Percentiles rank a stretch among this genome's conserved stretches.
Evolutionary conservation across 1,284 basidiomycete species (phyloP).

Genomic region (Gastroboletus turbinatus): DNA sequence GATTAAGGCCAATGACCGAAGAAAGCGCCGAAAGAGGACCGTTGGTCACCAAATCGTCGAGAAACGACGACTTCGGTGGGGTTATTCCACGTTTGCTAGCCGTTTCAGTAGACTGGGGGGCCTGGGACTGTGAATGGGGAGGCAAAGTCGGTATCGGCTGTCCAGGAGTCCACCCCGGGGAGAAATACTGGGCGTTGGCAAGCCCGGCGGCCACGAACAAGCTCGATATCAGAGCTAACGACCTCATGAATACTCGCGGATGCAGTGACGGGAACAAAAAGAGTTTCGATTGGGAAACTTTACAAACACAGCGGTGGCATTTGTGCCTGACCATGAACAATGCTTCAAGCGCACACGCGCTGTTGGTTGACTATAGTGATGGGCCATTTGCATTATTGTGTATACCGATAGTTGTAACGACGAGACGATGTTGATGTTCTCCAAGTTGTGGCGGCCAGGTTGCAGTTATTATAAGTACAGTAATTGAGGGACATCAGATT

Average conservation of each 20-base stretch:
- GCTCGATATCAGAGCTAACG: slow-evolving; percentile 37
- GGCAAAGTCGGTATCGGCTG: slow-evolving; percentile 45
- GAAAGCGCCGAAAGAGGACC: slow-evolving; percentile 54
- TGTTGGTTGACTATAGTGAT: not conserved
- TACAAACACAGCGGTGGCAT: not conserved
- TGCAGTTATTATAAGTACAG: not conserved
- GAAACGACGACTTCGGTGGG: slow-evolving; percentile 22
- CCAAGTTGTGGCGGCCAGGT: not conserved
- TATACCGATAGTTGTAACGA: not conserved
- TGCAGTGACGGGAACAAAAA: not conserved
- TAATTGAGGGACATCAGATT: not conserved
- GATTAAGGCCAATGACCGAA: slow-evolving; percentile 60
- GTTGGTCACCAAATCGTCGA: slow-evolving; percentile 27
- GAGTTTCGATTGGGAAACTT: not conserved
- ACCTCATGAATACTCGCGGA: slow-evolving; percentile 45
- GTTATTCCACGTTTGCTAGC: slow-evolving; percentile 14
- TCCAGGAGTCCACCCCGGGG: slow-evolving; percentile 74
- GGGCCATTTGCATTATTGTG: not conserved
- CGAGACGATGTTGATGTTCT: not conserved
- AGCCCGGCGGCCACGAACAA: slow-evolving; percentile 37
- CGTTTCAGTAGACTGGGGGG: slow-evolving; percentile 18
- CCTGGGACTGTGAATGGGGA: slow-evolving; percentile 12
- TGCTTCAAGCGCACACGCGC: not conserved
- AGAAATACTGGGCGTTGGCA: slow-evolving; percentile 64
- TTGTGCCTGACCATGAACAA: not conserved